Conservation (phyloP, 176 grass and related monocot species). For the Zizania latifolia region DNA sequence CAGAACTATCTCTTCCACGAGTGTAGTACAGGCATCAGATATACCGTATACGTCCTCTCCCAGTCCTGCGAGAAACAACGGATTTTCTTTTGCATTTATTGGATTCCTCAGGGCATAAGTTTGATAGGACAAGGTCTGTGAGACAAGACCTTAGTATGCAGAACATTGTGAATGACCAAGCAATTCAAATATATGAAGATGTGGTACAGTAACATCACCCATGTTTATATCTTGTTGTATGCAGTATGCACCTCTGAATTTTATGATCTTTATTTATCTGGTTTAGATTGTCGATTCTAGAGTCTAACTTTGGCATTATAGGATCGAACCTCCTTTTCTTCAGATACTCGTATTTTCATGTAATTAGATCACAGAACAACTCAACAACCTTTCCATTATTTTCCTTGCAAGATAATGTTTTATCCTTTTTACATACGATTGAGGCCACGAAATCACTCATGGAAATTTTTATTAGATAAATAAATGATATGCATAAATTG, state of each 20-base stretch:
- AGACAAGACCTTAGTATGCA: conserved; percentile 87
- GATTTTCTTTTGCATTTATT: conserved; percentile 66
- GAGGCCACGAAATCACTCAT: not conserved
- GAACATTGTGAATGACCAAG: conserved; percentile 62
- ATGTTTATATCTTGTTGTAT: not conserved
- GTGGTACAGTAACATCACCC: conserved; percentile 41
- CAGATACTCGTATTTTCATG: no score
- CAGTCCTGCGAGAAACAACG: conserved; percentile 62
- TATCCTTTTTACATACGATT: not conserved
- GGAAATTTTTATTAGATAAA: not conserved
- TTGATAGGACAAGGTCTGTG: conserved; percentile 84
- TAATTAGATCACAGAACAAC: conserved; percentile 1
- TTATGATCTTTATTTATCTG: not conserved
- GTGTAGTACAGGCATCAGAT: conserved; percentile 53
- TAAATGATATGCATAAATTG: not conserved
- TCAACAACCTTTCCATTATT: not conserved
- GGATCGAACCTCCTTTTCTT: conserved; percentile 15
- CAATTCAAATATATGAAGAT: conserved; percentile 81
- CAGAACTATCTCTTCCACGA: conserved; percentile 72
- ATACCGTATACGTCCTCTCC: conserved; percentile 60
- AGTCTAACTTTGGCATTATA: not conserved
- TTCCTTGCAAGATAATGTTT: conserved; percentile 3
- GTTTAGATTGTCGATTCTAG: not conserved
- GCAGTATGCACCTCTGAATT: not conserved
- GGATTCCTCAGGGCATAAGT: conserved; percentile 49